Conservation (phyloP, 176 grass and related monocot genomes). For the Alopecurus myosuroides region DNA sequence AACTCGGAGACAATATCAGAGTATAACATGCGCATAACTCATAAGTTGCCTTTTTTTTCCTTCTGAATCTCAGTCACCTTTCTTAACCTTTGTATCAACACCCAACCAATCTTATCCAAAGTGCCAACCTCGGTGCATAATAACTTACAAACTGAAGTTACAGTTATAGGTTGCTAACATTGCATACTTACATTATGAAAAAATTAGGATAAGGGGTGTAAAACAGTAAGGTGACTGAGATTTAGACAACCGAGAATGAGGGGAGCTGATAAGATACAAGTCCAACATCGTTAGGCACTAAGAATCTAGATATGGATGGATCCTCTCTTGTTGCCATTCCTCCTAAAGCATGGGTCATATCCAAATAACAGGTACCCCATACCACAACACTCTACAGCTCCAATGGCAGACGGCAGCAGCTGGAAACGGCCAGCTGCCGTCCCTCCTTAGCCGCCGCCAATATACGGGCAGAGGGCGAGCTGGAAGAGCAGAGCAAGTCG, state of each 20-base stretch:
- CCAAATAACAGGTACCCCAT: background rate
- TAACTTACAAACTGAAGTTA: background rate
- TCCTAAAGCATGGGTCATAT: background rate
- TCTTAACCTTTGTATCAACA: background rate
- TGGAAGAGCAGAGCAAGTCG: background rate
- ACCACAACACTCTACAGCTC: background rate
- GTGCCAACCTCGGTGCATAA: background rate
- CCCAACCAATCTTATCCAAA: background rate
- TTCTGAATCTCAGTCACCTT: background rate
- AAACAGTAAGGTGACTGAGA: background rate
- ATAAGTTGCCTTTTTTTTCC: background rate
- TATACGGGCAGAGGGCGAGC: background rate
- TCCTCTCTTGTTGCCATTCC: background rate
- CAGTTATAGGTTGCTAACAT: background rate
- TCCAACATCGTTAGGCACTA: background rate
- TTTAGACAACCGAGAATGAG: background rate
- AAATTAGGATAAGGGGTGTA: background rate
- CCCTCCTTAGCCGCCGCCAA: background rate
- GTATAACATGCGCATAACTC: background rate
- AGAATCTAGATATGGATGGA: background rate
- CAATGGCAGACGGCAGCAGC: background rate
- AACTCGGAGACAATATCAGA: background rate
- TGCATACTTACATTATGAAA: background rate
- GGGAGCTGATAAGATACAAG: background rate
- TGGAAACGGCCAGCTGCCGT: background rate